Evolutionary conservation across 306 rosid genomes (phyloP), one percentile per base, ranked within the genome.

Genomic region (Pyrus pyrifolia): DNA sequence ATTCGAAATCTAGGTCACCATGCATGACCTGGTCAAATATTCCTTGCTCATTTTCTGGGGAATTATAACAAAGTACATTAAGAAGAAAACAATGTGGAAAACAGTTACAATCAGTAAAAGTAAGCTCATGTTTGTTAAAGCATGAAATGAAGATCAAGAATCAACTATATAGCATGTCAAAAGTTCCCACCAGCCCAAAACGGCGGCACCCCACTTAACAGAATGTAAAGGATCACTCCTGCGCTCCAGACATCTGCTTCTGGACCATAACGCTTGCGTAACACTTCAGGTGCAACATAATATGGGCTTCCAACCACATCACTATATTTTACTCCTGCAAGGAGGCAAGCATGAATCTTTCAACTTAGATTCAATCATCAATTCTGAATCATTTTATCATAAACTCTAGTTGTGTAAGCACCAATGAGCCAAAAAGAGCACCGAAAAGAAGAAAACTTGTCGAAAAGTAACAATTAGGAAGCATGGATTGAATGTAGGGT

Each of bases 161-260:
- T 62, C 49, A 68, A 53, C 38, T 3, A 29, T 55, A 68, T 55
- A 13, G 70, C 74, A 83, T 70, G 51, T 38, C 57, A 66, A 68
- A 61, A 62, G 46, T 57, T 58, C 96, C 81, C 76, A 96, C 99
- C 99, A 31, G 99, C 98, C 99, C 99, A 96, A 93, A 96, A 96
- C 49, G 99, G 99, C 68, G 99, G 99, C 3, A 96, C 99, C 79
- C 99, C 99, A 85, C 99, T 92, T 83, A 96, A 85, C 66, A 96
- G 93, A 85, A 96, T 93, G 85, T 92, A 96, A 57, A 96, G 85
- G 72, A 96, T 96, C 76, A 96, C 96, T 67, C 99, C 99, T 52
- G 99, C 98, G 79, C 99, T 96, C 99, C 99, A 96, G 64, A 96
- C 99, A 87, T 96, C 99, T 62, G 98, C 90, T 83, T 96, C 99